Evolutionary conservation across 805 yeast genomes (phyloP), one percentile per base, ranked within the genome.

Genomic region (Candida maesae): DNA sequence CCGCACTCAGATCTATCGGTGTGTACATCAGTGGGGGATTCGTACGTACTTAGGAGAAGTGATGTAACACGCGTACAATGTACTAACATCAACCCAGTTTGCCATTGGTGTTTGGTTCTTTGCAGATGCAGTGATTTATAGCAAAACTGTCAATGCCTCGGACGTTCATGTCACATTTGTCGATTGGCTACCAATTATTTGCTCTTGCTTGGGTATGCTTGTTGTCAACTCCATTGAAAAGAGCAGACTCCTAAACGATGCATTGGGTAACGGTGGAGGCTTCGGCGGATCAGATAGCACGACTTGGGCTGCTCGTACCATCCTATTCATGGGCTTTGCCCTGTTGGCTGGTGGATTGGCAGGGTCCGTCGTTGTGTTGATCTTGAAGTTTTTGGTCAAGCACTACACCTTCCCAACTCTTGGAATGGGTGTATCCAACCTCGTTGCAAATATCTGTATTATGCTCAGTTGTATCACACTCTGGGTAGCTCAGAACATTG

Each of bases 401-500:
- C 83, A 83, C 48, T 86, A 76, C 62, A 66, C 78, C 4, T 81
- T 84, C 74, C 97, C 97, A 27, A 88, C 96, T 1, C 72, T 91
- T 39, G 91, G 93, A 5, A 89, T 93, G 96, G 99, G 98, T 14
- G 75, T 88, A 17, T 80, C 87, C 44, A 91, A 91, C 64, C 90
- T 93, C 30, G 74, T 84, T 17, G 80, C 87, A 33, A 88, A 90
- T 55, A 75, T 78, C 7, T 70, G 83, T 46, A 78, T 91, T 26
- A 84, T 91, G 88, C 66, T 87, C 53, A 88, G 97, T 67, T 90
- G 97, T 63, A 78, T 87, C 35, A 71, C 82, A 8, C 68, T 93
- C 54, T 93, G 99, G 99, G 68, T 91, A 39, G 88, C 96, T 17
- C 98, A 91, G 61, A 93, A 89, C 61, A 81, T 89, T 44, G 97